These are phyloP conservation scores for Rheum nobile DNA, from an alignment of 148 eudicot species.

Conservation along the genomic window DNA sequence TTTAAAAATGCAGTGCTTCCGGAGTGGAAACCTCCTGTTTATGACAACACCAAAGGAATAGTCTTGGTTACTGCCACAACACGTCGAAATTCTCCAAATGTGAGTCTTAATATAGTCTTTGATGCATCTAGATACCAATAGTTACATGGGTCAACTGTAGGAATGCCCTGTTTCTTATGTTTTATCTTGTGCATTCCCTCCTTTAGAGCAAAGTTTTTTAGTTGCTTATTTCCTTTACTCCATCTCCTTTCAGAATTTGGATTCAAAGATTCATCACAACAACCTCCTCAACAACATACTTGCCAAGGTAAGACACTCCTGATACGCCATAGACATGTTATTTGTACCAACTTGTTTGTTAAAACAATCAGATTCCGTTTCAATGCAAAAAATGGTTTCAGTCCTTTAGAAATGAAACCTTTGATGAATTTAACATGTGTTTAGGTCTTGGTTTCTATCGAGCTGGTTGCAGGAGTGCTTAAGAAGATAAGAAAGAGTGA, in stretches of 20 bases:
- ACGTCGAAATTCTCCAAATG: conserved; percentile 96
- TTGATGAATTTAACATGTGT: neutral
- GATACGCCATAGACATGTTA: neutral
- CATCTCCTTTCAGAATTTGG: conserved; percentile 47
- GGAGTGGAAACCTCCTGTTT: conserved; percentile 99
- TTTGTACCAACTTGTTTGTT: neutral
- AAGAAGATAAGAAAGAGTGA: neutral
- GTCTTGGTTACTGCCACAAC: conserved; percentile 85
- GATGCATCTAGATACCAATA: neutral
- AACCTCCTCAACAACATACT: conserved; percentile 85
- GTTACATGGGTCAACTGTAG: neutral
- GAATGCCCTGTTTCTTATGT: neutral
- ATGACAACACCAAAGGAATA: conserved; percentile 87
- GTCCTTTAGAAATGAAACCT: neutral
- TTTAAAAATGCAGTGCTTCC: conserved; percentile 57
- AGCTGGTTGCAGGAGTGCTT: neutral
- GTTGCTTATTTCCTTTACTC: conserved; percentile 3
- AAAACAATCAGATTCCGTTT: too few relatives aligned
- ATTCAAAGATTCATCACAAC: conserved; percentile 92
- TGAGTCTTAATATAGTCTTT: conserved; percentile 23
- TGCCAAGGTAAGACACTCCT: conserved; percentile 50
- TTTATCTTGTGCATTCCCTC: neutral
- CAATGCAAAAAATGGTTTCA: neutral
- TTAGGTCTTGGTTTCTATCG: neutral
- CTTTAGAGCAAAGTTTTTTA: neutral